These are phyloP conservation scores for Jacaranda copaia DNA, from an alignment of 257 asterid genomes.

Conservation along the genomic window DNA sequence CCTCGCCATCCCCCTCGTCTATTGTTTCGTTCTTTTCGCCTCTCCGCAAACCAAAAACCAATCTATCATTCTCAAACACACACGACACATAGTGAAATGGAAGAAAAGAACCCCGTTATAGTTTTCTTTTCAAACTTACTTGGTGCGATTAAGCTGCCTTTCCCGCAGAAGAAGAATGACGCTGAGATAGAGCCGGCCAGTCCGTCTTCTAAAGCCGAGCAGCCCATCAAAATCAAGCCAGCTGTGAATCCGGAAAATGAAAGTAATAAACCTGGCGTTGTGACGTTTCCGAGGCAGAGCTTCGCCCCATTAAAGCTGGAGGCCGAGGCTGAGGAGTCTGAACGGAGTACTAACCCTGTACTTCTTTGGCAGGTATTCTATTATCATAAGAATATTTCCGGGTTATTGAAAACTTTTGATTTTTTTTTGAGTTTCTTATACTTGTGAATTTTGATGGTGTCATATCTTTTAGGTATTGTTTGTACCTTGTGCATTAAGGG, in stretches of 20 bases:
- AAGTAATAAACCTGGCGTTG: slow-evolving; percentile 34
- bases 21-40: slow-evolving; percentile 36
- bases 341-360: slow-evolving; percentile 56
- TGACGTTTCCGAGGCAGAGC: slow-evolving; percentile 52
- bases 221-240: slow-evolving; percentile 29
- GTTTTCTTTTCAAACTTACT: slow-evolving; percentile 54
- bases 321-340: slow-evolving; percentile 57
- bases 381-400: neutral
- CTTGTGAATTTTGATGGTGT: neutral
- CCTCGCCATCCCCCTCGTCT: neutral
- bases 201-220: slow-evolving; percentile 33
- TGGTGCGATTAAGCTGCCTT: slow-evolving; percentile 56
- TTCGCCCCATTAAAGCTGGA: slow-evolving; percentile 60
- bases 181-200: slow-evolving; percentile 31
- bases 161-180: slow-evolving; percentile 38
- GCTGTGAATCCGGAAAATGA: slow-evolving; percentile 33
- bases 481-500: slow-evolving; percentile 24
- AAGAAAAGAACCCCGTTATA: slow-evolving; percentile 55
- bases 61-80: neutral
- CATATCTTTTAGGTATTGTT: neutral
- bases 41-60: slow-evolving; percentile 23
- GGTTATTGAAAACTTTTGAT: neutral
- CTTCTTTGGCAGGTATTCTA: slow-evolving; percentile 71
- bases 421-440: neutral
- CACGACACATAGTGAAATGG: slow-evolving; percentile 17